phyloP scores from a whole-genome alignment of 192 early-diverging fungal species.

The Funneliformis mosseae region DNA sequence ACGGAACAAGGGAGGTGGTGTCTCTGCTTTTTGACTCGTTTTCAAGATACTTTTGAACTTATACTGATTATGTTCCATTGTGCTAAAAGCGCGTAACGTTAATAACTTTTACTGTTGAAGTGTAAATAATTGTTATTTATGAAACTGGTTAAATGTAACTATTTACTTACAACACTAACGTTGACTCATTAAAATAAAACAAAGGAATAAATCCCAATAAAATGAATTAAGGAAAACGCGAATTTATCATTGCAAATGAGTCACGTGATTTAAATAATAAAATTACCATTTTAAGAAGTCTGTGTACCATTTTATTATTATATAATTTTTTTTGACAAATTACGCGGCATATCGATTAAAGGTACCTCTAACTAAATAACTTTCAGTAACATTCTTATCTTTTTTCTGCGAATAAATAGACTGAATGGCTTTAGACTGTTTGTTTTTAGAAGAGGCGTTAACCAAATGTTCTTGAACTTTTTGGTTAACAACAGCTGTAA shows the following conservation, averaged over 20 bases:
- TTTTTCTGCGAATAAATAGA: conserved; percentile 31
- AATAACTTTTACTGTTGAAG: no score
- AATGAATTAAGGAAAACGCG: no score
- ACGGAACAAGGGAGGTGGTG: no score
- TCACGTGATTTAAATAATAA: no score
- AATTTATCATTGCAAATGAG: no score
- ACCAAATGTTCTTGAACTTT: conserved; percentile 27
- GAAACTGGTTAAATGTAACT: no score
- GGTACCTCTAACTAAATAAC: conserved; percentile 36
- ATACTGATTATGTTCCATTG: not conserved
- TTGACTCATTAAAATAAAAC: no score
- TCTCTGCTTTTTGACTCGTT: not conserved
- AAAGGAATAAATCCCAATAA: no score
- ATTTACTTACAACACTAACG: no score
- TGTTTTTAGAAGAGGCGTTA: not conserved
- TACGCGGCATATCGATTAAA: conserved; percentile 33
- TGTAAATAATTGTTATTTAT: no score
- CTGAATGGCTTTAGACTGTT: conserved; percentile 26
- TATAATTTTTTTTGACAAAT: not conserved
- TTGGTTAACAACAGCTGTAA: conserved; percentile 10
- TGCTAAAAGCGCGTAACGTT: not conserved
- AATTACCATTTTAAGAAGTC: no score
- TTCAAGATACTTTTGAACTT: not conserved
- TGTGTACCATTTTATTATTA: no score
- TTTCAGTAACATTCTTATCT: conserved; percentile 12